A percentile compares a stretch with the other conserved stretches of the same genome.
These are phyloP conservation scores for Cairneyella variabilis DNA, from an alignment of 495 filamentous ascomycete species.

Conservation along the genomic window DNA sequence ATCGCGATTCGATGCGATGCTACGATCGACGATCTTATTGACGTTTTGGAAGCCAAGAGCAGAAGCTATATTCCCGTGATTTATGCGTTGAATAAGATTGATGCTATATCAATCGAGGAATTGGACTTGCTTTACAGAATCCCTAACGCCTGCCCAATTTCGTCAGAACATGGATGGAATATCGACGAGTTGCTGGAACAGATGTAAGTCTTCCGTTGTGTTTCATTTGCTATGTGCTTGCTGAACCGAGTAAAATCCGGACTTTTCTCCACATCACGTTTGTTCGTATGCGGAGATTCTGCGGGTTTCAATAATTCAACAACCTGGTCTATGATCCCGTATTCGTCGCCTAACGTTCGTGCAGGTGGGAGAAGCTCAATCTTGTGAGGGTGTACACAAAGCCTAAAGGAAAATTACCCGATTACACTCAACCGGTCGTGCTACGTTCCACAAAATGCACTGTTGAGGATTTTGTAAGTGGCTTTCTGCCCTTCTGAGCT, in stretches of 20 bases:
- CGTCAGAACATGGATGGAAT: constrained; percentile 98
- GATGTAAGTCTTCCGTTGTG: constrained; percentile 56
- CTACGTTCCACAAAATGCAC: constrained; percentile 77
- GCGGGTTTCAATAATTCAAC: too few relatives aligned
- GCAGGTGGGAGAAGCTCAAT: constrained; percentile 86
- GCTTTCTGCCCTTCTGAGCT: constrained; percentile 25
- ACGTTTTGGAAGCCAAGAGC: constrained; percentile 92
- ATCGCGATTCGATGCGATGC: constrained; percentile 98
- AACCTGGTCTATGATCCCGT: neutral
- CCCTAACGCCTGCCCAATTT: constrained; percentile 93
- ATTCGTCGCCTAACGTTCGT: constrained; percentile 29
- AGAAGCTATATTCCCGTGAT: constrained; percentile 96
- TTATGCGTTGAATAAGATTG: constrained; percentile 98
- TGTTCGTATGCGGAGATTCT: too few relatives aligned
- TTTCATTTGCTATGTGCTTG: too few relatives aligned
- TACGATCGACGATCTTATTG: constrained; percentile 79
- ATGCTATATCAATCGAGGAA: constrained; percentile 96
- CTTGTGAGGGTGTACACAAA: constrained; percentile 94
- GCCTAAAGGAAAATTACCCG: constrained; percentile 90
- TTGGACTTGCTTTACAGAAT: constrained; percentile 94
- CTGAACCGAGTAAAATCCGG: too few relatives aligned
- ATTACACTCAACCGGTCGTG: constrained; percentile 90
- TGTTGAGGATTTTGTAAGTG: constrained; percentile 92
- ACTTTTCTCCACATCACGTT: neutral
- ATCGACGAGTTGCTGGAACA: constrained; percentile 92